Conservation (phyloP, 2,329 filamentous ascomycete genomes). For the Colletotrichum caudatum region DNA sequence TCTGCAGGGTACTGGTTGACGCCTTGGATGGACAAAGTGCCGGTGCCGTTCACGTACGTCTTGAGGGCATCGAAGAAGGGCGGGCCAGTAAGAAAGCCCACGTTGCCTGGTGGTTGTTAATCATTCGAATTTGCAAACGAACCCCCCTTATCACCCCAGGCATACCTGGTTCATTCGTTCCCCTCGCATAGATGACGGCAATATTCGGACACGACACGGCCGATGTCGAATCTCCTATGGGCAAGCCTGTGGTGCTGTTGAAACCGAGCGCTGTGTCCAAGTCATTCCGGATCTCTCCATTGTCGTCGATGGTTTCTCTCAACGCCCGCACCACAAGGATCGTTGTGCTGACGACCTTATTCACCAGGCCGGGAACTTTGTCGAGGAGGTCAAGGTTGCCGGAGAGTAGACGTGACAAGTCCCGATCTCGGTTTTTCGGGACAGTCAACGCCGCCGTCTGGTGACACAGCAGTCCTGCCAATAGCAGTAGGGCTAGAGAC, state of each 20-base stretch:
- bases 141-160: not conserved
- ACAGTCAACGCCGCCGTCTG: slow-evolving; percentile 27
- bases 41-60: slow-evolving; percentile 41
- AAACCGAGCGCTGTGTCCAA: slow-evolving; percentile 26
- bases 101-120: slow-evolving; percentile 45
- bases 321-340: slow-evolving; percentile 39
- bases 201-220: slow-evolving; percentile 37
- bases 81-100: slow-evolving; percentile 48
- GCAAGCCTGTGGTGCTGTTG: slow-evolving; percentile 30
- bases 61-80: slow-evolving; percentile 46
- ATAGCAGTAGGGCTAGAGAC: slow-evolving; percentile 14
- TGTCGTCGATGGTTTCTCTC: slow-evolving; percentile 38
- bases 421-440: slow-evolving; percentile 13
- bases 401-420: slow-evolving; percentile 29
- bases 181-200: slow-evolving; percentile 39
- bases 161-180: slow-evolving; percentile 42
- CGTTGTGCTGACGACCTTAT: slow-evolving; percentile 34
- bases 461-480: slow-evolving; percentile 22
- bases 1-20: slow-evolving; percentile 44
- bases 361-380: slow-evolving; percentile 21
- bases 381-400: slow-evolving; percentile 39
- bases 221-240: slow-evolving; percentile 4
- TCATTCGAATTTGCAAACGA: not conserved
- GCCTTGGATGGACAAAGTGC: slow-evolving; percentile 46
- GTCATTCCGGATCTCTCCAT: slow-evolving; percentile 37